Conservation (phyloP, 1,284 basidiomycete genomes). For the Mycosarcoma mackinlayi region DNA sequence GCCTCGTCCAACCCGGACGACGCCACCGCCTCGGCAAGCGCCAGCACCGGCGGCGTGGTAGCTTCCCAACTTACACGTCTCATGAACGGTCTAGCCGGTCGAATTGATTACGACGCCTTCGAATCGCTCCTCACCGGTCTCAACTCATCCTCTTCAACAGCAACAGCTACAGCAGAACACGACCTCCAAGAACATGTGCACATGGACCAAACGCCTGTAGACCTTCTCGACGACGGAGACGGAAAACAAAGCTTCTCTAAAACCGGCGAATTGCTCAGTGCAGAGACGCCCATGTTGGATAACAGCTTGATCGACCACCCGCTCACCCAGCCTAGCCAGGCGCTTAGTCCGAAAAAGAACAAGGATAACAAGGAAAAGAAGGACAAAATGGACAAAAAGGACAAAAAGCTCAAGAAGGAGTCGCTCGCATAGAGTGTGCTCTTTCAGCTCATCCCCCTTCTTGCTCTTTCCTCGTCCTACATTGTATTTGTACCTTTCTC, state of each 20-base stretch:
- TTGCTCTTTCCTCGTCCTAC: background rate
- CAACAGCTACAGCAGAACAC: too few species aligned
- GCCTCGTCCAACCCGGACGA: conserved; percentile 7
- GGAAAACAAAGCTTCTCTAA: conserved; percentile 16
- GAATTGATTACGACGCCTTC: conserved; percentile 34
- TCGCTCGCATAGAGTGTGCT: background rate
- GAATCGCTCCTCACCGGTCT: conserved; percentile 6
- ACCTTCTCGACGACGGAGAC: conserved; percentile 1
- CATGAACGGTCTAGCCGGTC: conserved; percentile 36
- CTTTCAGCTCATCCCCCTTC: background rate
- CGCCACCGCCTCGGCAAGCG: background rate
- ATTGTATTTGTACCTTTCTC: background rate
- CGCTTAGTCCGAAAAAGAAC: conserved; percentile 17
- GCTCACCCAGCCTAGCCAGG: too few species aligned
- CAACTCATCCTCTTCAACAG: background rate
- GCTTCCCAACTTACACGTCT: conserved; percentile 34
- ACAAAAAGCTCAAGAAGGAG: conserved; percentile 15
- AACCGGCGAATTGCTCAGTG: conserved; percentile 1
- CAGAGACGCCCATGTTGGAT: conserved; percentile 14
- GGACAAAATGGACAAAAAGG: conserved; percentile 21
- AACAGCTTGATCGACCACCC: background rate
- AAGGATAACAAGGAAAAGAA: conserved; percentile 28
- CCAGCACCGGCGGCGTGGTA: conserved; percentile 32
- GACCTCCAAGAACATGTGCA: background rate
- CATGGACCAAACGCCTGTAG: background rate